A percentile compares a stretch with the other conserved stretches of the same genome.
Evolutionary conservation across 148 eudicot species (phyloP).

Genomic region (Nyssa sinensis): DNA sequence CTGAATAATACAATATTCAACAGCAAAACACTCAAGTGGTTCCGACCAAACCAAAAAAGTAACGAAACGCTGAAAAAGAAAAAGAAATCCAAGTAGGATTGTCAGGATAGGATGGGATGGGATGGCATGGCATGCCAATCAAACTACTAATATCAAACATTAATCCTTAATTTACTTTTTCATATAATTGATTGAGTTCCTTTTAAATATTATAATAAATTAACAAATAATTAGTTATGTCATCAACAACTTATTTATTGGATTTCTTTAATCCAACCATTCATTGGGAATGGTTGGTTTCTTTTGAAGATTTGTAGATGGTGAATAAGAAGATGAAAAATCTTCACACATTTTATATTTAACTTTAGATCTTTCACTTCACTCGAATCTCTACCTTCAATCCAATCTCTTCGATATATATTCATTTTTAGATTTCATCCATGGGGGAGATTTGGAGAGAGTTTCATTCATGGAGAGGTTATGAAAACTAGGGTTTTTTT

Average conservation of each 20-base stretch:
- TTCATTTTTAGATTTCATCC: constrained; percentile 3
- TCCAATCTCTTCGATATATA: background rate
- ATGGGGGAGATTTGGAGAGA: background rate
- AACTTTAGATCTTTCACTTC: background rate
- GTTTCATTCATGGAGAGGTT: background rate
- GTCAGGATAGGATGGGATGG: background rate
- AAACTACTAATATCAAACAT: too few relatives aligned
- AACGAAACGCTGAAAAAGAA: too few relatives aligned
- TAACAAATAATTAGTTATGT: too few relatives aligned
- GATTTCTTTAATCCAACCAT: constrained; percentile 1
- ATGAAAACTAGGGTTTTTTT: constrained; percentile 9
- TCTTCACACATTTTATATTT: constrained; percentile 2
- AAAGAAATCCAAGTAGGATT: background rate
- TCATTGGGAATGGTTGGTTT: background rate
- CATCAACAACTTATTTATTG: background rate
- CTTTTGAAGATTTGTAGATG: background rate
- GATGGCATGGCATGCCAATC: background rate
- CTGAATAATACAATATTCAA: too few relatives aligned
- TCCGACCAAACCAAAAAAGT: too few relatives aligned
- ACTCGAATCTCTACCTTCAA: background rate
- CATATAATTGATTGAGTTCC: background rate
- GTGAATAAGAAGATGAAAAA: background rate
- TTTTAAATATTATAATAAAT: too few relatives aligned
- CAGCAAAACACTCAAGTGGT: too few relatives aligned
- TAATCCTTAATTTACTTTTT: background rate